Conservation (phyloP, 2,329 filamentous ascomycete genomes). For the Aspergillus sp. region DNA sequence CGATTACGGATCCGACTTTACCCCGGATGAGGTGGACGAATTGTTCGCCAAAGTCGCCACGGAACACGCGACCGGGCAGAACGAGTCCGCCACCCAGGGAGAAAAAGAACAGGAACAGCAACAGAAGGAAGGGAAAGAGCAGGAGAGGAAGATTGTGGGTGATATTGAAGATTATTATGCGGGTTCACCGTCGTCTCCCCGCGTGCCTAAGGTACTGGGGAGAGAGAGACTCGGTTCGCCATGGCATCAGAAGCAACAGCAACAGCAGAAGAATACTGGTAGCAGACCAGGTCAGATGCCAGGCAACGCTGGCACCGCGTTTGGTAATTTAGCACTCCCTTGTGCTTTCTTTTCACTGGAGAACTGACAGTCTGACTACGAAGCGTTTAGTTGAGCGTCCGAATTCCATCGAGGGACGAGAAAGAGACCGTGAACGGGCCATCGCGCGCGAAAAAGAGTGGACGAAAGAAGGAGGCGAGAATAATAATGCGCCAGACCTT, state of each 20-base stretch:
- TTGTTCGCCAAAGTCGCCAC: slow-evolving; percentile 45
- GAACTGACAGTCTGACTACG: slow-evolving; percentile 55
- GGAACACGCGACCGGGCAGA: slow-evolving; percentile 20
- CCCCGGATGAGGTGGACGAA: slow-evolving; percentile 51
- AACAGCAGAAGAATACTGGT: slow-evolving; percentile 7
- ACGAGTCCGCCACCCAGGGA: slow-evolving; percentile 6
- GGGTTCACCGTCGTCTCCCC: slow-evolving; percentile 25
- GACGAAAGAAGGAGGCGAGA: slow-evolving; percentile 12
- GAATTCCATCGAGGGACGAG: slow-evolving; percentile 31
- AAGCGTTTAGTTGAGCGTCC: slow-evolving; percentile 59
- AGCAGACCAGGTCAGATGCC: slow-evolving; percentile 22
- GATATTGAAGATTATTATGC: slow-evolving; percentile 44
- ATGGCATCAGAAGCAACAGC: slow-evolving; percentile 6
- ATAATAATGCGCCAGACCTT: slow-evolving; percentile 32
- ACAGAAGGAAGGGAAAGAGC: no score
- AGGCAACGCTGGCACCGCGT: slow-evolving; percentile 19
- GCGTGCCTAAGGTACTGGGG: slow-evolving; percentile 39
- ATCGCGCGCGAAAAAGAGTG: slow-evolving; percentile 21
- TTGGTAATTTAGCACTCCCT: slow-evolving; percentile 29
- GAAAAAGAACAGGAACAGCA: no score
- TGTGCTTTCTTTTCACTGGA: slow-evolving; percentile 40
- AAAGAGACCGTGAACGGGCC: slow-evolving; percentile 26
- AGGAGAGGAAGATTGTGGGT: slow-evolving; percentile 11
- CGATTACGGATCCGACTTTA: slow-evolving; percentile 63
- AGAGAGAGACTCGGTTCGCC: slow-evolving; percentile 31